Conservation (phyloP, 108 stramenopile genomes). For the Nitzschia sp. region DNA sequence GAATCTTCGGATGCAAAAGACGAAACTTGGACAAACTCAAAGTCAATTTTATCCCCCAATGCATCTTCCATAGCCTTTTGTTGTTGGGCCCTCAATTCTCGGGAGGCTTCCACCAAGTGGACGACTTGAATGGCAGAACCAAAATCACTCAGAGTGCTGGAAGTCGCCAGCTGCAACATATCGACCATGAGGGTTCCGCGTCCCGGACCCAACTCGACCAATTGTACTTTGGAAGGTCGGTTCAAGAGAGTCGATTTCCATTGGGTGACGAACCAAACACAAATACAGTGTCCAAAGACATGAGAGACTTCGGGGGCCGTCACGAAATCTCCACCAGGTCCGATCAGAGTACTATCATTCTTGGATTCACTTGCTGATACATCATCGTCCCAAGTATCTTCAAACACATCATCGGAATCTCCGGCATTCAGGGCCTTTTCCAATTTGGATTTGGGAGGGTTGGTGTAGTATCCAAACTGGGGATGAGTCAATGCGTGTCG, state of each 20-base stretch:
- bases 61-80: conserved; percentile 56
- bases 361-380: conserved; percentile 8
- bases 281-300: conserved; percentile 94
- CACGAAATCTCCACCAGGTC: conserved; percentile 90
- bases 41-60: conserved; percentile 29
- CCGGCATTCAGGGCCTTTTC: conserved; percentile 9
- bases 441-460: conserved; percentile 21
- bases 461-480: conserved; percentile 76
- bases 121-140: conserved; percentile 43
- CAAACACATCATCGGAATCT: conserved; percentile 23
- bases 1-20: neutral
- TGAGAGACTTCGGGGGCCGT: conserved; percentile 98
- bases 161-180: conserved; percentile 72
- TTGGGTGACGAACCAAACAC: conserved; percentile 89
- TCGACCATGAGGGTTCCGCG: conserved; percentile 94
- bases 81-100: conserved; percentile 73
- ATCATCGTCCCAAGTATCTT: conserved; percentile 23
- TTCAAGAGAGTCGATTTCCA: conserved; percentile 50
- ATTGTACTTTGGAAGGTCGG: conserved; percentile 64
- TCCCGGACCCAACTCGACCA: conserved; percentile 95
- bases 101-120: conserved; percentile 90
- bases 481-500: conserved; percentile 74
- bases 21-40: conserved; percentile 21
- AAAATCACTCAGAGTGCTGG: conserved; percentile 30
- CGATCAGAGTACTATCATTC: conserved; percentile 62